Evolutionary conservation across 352 stramenopile species (phyloP).

Genomic region (Phytophthora litchii): DNA sequence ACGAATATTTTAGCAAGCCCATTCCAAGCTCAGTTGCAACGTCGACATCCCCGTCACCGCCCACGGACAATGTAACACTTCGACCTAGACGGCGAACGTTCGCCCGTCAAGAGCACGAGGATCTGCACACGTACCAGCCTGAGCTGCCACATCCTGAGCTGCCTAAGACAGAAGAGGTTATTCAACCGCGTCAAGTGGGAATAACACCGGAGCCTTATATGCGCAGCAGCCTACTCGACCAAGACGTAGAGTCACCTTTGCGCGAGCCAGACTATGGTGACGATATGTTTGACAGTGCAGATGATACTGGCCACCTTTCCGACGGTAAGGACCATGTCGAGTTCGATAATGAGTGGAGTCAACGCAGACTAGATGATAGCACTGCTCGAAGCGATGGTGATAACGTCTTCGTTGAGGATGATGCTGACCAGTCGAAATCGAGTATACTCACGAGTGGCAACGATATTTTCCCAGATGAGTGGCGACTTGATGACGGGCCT

Average conservation of each 20-base stretch:
- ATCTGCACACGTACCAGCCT: background rate
- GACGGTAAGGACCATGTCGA: constrained; percentile 18
- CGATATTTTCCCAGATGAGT: constrained; percentile 12
- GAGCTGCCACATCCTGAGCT: constrained; percentile 1
- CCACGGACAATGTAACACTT: constrained; percentile 45
- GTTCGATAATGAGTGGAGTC: constrained; percentile 12
- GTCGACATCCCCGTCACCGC: constrained; percentile 18
- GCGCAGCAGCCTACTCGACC: background rate
- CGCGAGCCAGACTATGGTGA: constrained; percentile 6
- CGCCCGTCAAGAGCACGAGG: constrained; percentile 16
- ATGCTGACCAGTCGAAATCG: constrained; percentile 4
- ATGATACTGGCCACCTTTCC: constrained; percentile 13
- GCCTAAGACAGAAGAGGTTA: background rate
- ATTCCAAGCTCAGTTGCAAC: constrained; percentile 39
- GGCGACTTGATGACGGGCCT: constrained; percentile 18
- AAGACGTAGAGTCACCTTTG: constrained; percentile 1
- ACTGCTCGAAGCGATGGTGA: background rate
- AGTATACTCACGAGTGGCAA: background rate
- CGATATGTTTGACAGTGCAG: constrained; percentile 10
- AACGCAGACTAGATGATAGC: constrained; percentile 6
- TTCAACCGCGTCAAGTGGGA: constrained; percentile 4
- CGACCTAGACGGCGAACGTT: constrained; percentile 25
- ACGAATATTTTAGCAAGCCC: constrained; percentile 46
- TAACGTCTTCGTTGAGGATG: background rate
- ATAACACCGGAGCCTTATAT: background rate